Percentiles rank a stretch among this genome's conserved stretches.
Evolutionary conservation across 2,329 filamentous ascomycete species (phyloP).

Genomic region (Apiospora phragmitis): DNA sequence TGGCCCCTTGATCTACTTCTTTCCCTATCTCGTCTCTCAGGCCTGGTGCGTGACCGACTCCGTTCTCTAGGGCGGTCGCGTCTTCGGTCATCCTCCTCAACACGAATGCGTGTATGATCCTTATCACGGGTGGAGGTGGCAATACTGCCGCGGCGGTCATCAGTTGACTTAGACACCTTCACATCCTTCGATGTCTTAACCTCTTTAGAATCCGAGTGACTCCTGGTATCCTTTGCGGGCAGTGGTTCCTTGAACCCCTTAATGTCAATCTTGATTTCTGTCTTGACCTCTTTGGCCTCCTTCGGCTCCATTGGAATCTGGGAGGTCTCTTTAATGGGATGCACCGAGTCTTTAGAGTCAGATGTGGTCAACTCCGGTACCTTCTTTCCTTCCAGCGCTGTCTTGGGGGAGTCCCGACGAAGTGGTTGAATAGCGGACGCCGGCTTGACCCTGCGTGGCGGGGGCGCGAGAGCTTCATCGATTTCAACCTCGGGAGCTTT

Average conservation of each 20-base stretch:
- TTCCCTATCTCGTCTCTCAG: conserved; percentile 10
- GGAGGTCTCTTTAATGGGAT: conserved; percentile 23
- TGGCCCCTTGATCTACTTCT: conserved; percentile 34
- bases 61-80: conserved; percentile 30
- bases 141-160: conserved; percentile 28
- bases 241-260: conserved; percentile 22
- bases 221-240: conserved; percentile 23
- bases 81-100: conserved; percentile 27
- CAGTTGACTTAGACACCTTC: conserved; percentile 20
- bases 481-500: conserved; percentile 57
- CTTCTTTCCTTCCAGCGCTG: conserved; percentile 41
- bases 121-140: conserved; percentile 23
- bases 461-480: conserved; percentile 56
- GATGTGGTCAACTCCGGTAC: conserved; percentile 28
- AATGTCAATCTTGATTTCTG: conserved; percentile 8
- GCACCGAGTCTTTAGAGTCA: conserved; percentile 33
- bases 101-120: conserved; percentile 25
- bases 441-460: conserved; percentile 51
- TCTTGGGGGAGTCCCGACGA: conserved; percentile 45
- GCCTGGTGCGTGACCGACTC: conserved; percentile 8
- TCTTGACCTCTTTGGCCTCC: conserved; percentile 26
- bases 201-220: conserved; percentile 22
- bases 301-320: neutral
- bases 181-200: conserved; percentile 20
- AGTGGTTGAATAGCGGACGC: conserved; percentile 62